Conservation (phyloP, 768 basidiomycete species). For the Trametes gibbosa region DNA sequence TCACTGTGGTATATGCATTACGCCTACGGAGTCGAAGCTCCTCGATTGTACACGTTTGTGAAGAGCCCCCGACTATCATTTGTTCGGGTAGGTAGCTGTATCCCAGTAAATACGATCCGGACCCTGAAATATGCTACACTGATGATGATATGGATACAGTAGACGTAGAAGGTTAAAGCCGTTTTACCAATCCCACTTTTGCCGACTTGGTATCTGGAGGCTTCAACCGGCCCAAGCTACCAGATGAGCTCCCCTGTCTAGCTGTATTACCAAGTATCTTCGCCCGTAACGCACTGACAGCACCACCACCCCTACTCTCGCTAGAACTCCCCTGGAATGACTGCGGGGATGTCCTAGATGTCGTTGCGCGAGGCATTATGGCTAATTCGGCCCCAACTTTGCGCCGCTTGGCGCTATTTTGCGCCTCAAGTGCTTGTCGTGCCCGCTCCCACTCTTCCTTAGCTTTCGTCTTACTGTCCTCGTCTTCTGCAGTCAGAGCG, state of each 20-base stretch:
- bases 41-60: no score
- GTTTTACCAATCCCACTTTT: slow-evolving; percentile 6
- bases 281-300: slow-evolving; percentile 42
- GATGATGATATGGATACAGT: neutral
- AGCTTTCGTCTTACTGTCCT: slow-evolving; percentile 56
- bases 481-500: slow-evolving; percentile 62
- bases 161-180: neutral
- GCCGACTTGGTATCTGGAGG: slow-evolving; percentile 16
- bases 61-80: no score
- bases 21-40: no score
- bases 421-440: slow-evolving; percentile 43
- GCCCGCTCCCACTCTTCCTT: slow-evolving; percentile 60
- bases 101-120: neutral
- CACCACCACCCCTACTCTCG: slow-evolving; percentile 18
- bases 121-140: neutral
- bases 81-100: neutral
- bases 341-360: neutral
- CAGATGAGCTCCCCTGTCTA: slow-evolving; percentile 26
- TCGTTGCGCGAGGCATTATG: slow-evolving; percentile 6
- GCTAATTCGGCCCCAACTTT: slow-evolving; percentile 28
- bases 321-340: neutral
- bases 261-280: slow-evolving; percentile 59
- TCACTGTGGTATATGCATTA: no score
- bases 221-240: slow-evolving; percentile 7
- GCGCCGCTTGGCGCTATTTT: slow-evolving; percentile 47